phyloP scores from a whole-genome alignment of 2,329 filamentous ascomycete genomes.

The Chaetomium strumarium region DNA sequence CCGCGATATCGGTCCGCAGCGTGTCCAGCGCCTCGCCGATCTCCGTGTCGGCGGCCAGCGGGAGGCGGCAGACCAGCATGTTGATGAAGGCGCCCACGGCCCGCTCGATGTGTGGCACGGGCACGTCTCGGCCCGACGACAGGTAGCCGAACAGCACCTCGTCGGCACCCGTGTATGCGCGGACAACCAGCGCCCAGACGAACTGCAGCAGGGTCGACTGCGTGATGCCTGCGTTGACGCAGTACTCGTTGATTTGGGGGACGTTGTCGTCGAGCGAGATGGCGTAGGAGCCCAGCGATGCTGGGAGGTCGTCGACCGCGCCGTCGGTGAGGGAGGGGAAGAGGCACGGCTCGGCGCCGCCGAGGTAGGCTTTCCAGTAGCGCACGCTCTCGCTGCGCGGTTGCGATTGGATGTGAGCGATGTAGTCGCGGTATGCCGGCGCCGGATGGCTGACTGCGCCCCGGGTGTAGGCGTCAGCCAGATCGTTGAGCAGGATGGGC shows the following conservation, averaged over 20 bases:
- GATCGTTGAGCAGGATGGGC: conserved; percentile 30
- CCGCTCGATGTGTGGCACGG: conserved; percentile 41
- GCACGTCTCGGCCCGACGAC: conserved; percentile 46
- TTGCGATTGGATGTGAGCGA: conserved; percentile 20
- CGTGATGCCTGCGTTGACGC: conserved; percentile 38
- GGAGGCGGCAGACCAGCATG: conserved; percentile 46
- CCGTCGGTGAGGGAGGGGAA: conserved; percentile 25
- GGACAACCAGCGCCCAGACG: conserved; percentile 46
- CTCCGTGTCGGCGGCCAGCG: conserved; percentile 30
- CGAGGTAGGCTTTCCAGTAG: conserved; percentile 28
- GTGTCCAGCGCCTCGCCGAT: conserved; percentile 36
- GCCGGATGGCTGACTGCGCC: conserved; percentile 6
- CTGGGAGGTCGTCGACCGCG: not conserved
- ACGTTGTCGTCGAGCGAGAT: conserved; percentile 11
- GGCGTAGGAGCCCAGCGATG: conserved; percentile 21
- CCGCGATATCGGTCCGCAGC: conserved; percentile 41
- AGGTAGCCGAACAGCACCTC: conserved; percentile 51
- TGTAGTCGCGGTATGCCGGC: conserved; percentile 21
- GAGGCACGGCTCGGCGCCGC: conserved; percentile 26
- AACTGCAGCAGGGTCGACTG: conserved; percentile 45
- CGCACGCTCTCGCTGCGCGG: conserved; percentile 18
- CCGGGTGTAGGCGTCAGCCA: conserved; percentile 25
- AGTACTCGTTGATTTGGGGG: conserved; percentile 31
- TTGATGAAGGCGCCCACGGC: conserved; percentile 50
- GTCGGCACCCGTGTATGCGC: conserved; percentile 39